These are phyloP conservation scores for Akanthomyces dipterigenus DNA, from an alignment of 2,329 filamentous ascomycete species.

Conservation along the genomic window DNA sequence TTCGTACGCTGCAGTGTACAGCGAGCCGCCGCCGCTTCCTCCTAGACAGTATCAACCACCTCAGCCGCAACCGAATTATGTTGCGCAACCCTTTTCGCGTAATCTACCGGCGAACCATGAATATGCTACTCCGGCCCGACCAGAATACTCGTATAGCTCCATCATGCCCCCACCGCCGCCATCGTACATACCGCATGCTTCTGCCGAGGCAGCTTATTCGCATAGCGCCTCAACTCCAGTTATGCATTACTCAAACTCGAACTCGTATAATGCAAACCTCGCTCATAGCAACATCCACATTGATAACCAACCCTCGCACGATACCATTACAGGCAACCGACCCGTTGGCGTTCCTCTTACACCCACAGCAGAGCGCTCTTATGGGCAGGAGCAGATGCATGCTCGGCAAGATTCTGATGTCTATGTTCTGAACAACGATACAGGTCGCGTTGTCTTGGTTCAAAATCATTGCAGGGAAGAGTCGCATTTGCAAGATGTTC, in stretches of 20 bases:
- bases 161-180: constrained; percentile 5
- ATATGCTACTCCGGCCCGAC: neutral
- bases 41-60: neutral
- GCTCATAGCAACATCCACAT: neutral
- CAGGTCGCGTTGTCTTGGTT: neutral
- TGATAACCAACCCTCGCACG: neutral
- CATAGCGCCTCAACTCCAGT: neutral
- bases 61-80: neutral
- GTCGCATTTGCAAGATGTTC: neutral
- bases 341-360: neutral
- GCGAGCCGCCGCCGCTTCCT: neutral
- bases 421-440: neutral
- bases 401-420: neutral
- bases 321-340: neutral
- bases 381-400: neutral
- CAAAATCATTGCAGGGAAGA: neutral
- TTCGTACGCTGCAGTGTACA: neutral
- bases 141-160: constrained; percentile 1
- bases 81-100: neutral
- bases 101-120: neutral
- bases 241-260: neutral
- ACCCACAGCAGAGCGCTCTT: neutral
- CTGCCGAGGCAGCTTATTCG: neutral
- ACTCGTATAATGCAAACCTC: neutral
- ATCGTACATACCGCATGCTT: neutral